Conservation (phyloP, 78 protist species). For the Polysphondylium violaceum region DNA sequence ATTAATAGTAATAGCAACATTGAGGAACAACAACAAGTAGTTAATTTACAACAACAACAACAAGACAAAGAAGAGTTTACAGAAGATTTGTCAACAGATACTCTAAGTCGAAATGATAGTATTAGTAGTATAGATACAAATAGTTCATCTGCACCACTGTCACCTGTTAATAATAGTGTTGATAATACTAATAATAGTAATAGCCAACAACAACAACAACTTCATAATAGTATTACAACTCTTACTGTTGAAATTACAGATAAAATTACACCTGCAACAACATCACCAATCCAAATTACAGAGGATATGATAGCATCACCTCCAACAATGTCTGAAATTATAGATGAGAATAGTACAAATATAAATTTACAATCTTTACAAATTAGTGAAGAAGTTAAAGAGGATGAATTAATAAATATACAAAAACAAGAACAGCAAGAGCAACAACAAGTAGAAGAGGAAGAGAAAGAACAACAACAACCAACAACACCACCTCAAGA, state of each 20-base stretch:
- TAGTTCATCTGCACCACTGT: no score
- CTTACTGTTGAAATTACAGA: neutral
- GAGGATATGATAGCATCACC: neutral
- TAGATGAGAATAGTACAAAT: neutral
- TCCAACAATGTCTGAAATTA: neutral
- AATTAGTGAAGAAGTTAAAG: neutral
- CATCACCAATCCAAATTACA: neutral
- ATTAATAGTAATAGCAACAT: neutral
- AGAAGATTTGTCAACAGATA: no score
- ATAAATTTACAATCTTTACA: neutral
- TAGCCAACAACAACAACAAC: no score
- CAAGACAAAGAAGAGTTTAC: no score
- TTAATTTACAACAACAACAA: no score
- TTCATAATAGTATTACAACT: no score
- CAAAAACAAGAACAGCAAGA: neutral
- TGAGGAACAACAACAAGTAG: neutral
- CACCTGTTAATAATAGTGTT: no score
- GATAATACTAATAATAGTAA: no score
- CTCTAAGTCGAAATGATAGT: no score
- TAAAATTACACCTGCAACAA: neutral
- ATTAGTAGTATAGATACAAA: no score
- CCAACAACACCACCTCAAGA: neutral
- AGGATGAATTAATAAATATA: neutral
- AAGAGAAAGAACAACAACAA: neutral
- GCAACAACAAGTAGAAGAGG: neutral